A percentile compares a stretch with the other conserved stretches of the same genome.
Evolutionary conservation across 1,139 yeast genomes (phyloP).

Genomic region (Barnettozyma hawaiiensis): DNA sequence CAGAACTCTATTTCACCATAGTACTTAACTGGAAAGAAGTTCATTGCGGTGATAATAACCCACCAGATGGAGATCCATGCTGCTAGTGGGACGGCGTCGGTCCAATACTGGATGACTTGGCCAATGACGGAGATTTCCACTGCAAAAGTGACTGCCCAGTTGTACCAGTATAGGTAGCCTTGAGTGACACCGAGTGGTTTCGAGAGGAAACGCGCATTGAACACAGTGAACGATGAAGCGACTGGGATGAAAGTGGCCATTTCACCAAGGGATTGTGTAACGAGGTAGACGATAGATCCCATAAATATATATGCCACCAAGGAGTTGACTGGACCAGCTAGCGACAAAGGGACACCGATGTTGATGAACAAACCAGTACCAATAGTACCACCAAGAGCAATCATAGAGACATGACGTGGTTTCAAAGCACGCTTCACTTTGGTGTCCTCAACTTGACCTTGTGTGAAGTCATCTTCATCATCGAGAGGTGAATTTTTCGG

Average conservation of each 20-base stretch:
- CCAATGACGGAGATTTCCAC: conserved; percentile 79
- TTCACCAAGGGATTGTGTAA: conserved; percentile 70
- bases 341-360: conserved; percentile 42
- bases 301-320: conserved; percentile 61
- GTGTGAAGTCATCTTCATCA: neutral
- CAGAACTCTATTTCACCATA: conserved; percentile 69
- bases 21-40: conserved; percentile 55
- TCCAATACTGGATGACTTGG: conserved; percentile 72
- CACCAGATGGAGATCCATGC: conserved; percentile 60
- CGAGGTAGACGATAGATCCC: conserved; percentile 58
- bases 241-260: conserved; percentile 76
- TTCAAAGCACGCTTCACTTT: conserved; percentile 45
- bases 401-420: conserved; percentile 57
- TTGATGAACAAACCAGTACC: conserved; percentile 67
- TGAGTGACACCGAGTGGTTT: conserved; percentile 74
- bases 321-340: conserved; percentile 64
- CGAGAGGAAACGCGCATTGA: conserved; percentile 56
- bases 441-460: conserved; percentile 26
- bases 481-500: conserved; percentile 1
- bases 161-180: conserved; percentile 83
- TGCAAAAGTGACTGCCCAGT: conserved; percentile 82
- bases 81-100: conserved; percentile 61
- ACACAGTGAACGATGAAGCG: conserved; percentile 59
- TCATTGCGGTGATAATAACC: conserved; percentile 38
- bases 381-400: conserved; percentile 65